These are phyloP conservation scores for Leishmania amazonensis DNA, from an alignment of 208 protist genomes.

Conservation along the genomic window DNA sequence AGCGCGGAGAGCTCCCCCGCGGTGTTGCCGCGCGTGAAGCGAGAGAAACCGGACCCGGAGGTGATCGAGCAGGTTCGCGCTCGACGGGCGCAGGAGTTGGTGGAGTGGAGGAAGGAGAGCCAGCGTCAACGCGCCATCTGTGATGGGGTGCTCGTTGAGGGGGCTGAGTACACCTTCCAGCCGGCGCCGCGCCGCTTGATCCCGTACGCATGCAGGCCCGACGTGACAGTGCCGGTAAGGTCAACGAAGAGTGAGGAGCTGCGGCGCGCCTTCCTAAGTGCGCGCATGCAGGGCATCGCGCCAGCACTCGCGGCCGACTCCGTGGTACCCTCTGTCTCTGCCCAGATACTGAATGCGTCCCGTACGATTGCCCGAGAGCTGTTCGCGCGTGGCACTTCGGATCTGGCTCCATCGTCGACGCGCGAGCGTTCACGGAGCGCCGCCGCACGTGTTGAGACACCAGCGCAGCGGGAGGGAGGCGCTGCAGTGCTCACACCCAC, in stretches of 20 bases:
- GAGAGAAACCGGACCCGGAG: constrained; percentile 49
- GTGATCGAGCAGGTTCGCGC: constrained; percentile 41
- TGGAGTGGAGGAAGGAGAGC: constrained; percentile 43
- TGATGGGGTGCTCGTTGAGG: constrained; percentile 31
- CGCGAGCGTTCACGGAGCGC: constrained; percentile 6
- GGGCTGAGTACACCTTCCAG: constrained; percentile 48
- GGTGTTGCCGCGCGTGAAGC: constrained; percentile 28
- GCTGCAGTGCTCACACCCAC: constrained; percentile 1
- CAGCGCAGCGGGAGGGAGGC: constrained; percentile 5
- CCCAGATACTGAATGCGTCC: not conserved
- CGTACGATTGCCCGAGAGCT: constrained; percentile 16
- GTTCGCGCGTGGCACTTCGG: constrained; percentile 7
- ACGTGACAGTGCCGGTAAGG: constrained; percentile 59
- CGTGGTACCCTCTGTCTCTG: not conserved
- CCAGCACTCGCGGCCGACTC: constrained; percentile 1
- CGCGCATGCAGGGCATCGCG: constrained; percentile 4
- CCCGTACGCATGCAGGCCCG: constrained; percentile 70
- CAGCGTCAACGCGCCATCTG: constrained; percentile 27
- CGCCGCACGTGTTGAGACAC: not conserved
- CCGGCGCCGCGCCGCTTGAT: constrained; percentile 64
- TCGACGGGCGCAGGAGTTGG: constrained; percentile 42
- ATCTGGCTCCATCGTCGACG: not conserved
- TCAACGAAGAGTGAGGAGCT: constrained; percentile 59
- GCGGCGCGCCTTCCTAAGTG: constrained; percentile 46
- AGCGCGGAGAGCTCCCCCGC: constrained; percentile 20